A percentile compares a stretch with the other conserved stretches of the same genome.
Evolutionary conservation across 1,284 basidiomycete species (phyloP).

Genomic region (Xanthoconium separans): DNA sequence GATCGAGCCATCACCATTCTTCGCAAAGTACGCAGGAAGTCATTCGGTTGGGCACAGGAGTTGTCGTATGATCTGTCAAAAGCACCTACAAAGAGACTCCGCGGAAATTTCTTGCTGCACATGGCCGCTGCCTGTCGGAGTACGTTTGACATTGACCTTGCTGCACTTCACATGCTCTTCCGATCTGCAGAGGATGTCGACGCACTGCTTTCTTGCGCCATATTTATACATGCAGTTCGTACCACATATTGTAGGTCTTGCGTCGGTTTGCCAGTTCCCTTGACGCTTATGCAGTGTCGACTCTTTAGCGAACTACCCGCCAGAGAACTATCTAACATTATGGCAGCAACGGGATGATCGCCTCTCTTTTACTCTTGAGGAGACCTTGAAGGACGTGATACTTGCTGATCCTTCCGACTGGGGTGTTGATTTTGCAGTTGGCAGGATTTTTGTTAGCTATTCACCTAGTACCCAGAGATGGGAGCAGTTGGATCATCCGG

Average conservation of each 20-base stretch:
- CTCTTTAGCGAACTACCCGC: neutral
- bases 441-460: neutral
- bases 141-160: neutral
- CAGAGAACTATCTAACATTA: neutral
- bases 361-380: neutral
- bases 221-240: neutral
- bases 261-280: neutral
- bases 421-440: neutral
- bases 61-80: neutral
- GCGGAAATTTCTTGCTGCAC: neutral
- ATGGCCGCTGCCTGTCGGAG: neutral
- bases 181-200: neutral
- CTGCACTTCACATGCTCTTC: neutral
- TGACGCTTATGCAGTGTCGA: neutral
- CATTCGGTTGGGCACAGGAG: constrained; percentile 38
- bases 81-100: neutral
- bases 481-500: neutral
- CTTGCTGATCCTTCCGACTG: neutral
- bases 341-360: neutral
- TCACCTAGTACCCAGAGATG: neutral
- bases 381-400: neutral
- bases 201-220: neutral
- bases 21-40: constrained; percentile 28
- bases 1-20: constrained; percentile 24
- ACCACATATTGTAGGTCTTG: neutral